phyloP scores from a whole-genome alignment of 2,329 filamentous ascomycete species.

The Exophiala lecanii-corni region DNA sequence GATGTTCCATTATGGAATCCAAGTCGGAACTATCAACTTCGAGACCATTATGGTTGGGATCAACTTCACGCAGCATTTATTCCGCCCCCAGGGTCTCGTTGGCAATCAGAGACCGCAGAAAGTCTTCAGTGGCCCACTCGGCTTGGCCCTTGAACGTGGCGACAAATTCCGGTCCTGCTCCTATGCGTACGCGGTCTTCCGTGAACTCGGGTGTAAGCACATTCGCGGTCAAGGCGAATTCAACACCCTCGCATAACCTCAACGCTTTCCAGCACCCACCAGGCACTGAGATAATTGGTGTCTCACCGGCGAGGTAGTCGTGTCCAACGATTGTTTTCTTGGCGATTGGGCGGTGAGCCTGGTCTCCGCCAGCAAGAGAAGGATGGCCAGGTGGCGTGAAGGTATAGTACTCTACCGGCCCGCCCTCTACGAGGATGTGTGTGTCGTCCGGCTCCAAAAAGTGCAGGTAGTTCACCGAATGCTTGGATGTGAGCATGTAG shows the following conservation, averaged over 20 bases:
- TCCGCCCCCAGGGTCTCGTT: no score
- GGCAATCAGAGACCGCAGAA: neutral
- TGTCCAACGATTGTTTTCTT: neutral
- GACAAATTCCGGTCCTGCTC: neutral
- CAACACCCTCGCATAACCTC: slow-evolving; percentile 1
- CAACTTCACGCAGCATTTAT: no score
- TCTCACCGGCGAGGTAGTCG: neutral
- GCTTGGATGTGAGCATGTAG: no score
- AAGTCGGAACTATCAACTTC: no score
- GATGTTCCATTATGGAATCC: no score
- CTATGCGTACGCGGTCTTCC: neutral
- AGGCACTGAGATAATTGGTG: neutral
- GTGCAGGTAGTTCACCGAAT: no score
- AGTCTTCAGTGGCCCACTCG: slow-evolving; percentile 1
- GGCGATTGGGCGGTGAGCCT: neutral
- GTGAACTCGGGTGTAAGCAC: slow-evolving; percentile 2
- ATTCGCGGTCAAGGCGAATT: slow-evolving; percentile 1
- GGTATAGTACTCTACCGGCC: no score
- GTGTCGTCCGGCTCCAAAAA: no score
- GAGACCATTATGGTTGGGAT: no score
- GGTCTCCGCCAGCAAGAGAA: neutral
- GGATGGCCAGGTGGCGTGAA: slow-evolving; percentile 2
- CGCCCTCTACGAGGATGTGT: no score
- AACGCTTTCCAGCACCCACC: slow-evolving; percentile 3
- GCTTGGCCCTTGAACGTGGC: neutral